A percentile compares a stretch with the other conserved stretches of the same genome.
These are phyloP conservation scores for Geotrichum citri-aurantii DNA, from an alignment of 1,139 yeast species.

Conservation along the genomic window DNA sequence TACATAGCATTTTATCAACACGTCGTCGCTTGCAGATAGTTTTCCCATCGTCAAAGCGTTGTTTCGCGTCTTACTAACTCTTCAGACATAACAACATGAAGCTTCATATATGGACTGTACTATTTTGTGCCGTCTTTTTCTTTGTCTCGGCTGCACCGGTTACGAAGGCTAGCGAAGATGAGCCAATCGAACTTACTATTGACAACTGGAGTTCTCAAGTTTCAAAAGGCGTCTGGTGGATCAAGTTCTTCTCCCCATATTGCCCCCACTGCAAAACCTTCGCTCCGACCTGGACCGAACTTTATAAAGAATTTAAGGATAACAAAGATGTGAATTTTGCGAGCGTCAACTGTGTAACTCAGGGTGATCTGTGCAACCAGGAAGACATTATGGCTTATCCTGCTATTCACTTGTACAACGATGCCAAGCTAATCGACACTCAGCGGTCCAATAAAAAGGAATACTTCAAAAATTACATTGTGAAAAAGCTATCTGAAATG, in stretches of 20 bases:
- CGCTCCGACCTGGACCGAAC: conserved; percentile 38
- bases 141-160: conserved; percentile 9
- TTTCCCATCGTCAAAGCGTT: not conserved
- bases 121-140: not conserved
- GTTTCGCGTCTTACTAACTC: not conserved
- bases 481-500: not conserved
- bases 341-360: conserved; percentile 38
- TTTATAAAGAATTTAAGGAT: conserved; percentile 25
- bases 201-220: conserved; percentile 7
- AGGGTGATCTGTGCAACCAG: conserved; percentile 38
- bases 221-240: conserved; percentile 32
- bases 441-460: conserved; percentile 1
- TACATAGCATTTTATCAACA: not conserved
- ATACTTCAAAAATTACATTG: conserved; percentile 8
- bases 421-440: conserved; percentile 31
- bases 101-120: not conserved
- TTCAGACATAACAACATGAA: conserved; percentile 1
- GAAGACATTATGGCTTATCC: conserved; percentile 35
- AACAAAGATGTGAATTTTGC: conserved; percentile 34
- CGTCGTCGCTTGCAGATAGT: not conserved
- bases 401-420: conserved; percentile 32
- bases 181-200: conserved; percentile 10
- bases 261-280: conserved; percentile 38
- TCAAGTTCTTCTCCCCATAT: conserved; percentile 41
- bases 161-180: conserved; percentile 5